phyloP scores from a whole-genome alignment of 1,284 basidiomycete species.

The Ustilago shanxiensis region DNA sequence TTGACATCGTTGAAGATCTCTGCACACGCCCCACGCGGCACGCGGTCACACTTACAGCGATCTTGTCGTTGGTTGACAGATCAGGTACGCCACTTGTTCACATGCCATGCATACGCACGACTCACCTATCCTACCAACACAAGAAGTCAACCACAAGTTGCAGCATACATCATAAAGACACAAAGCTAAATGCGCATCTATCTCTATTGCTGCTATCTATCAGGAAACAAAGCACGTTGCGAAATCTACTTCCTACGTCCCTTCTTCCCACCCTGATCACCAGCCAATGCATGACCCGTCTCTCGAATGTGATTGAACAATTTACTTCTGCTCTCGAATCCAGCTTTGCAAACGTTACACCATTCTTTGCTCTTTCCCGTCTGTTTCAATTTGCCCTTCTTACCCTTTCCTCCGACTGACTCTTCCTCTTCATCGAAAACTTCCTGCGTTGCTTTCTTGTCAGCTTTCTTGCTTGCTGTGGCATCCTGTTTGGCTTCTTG shows the following conservation, averaged over 20 bases:
- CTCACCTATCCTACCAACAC: neutral
- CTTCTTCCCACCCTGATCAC: conserved; percentile 32
- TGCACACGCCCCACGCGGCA: conserved; percentile 11
- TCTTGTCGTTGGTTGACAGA: neutral
- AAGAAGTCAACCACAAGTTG: neutral
- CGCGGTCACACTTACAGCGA: neutral
- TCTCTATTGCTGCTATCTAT: conserved; percentile 8
- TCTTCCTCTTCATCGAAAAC: conserved; percentile 12
- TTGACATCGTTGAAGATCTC: neutral
- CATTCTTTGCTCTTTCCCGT: conserved; percentile 67
- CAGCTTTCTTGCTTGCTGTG: too few species aligned
- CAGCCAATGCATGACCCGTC: conserved; percentile 80
- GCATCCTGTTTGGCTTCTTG: conserved; percentile 30
- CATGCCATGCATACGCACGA: neutral
- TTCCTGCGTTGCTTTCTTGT: neutral
- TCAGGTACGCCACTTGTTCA: conserved; percentile 3
- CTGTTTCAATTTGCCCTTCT: conserved; percentile 32
- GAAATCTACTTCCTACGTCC: conserved; percentile 15
- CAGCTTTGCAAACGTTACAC: conserved; percentile 80
- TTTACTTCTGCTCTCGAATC: conserved; percentile 81
- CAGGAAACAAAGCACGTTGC: neutral
- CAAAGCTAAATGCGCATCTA: conserved; percentile 2
- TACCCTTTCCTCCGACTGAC: conserved; percentile 17
- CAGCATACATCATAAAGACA: neutral
- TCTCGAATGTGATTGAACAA: conserved; percentile 82